These are phyloP conservation scores for Aspergillus sp. DNA, from an alignment of 2,329 filamentous ascomycete species.

Conservation along the genomic window DNA sequence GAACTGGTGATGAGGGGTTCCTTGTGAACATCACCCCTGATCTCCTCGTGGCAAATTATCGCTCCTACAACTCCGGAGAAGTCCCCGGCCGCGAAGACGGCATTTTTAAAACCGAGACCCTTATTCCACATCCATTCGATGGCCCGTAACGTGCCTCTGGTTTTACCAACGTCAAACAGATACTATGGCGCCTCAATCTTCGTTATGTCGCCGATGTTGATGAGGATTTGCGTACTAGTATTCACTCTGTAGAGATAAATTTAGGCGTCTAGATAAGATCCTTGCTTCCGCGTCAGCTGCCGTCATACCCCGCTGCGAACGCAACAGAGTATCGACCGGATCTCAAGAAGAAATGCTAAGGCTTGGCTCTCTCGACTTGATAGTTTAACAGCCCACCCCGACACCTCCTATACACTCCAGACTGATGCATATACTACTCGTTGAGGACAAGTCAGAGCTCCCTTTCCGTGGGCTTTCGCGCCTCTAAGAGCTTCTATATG, in stretches of 20 bases:
- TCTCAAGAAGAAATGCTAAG: neutral
- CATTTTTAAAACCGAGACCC: neutral
- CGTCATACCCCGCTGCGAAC: neutral
- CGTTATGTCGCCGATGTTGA: neutral
- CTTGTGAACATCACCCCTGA: neutral
- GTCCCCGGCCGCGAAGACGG: neutral
- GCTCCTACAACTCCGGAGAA: too few species aligned
- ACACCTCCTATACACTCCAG: neutral
- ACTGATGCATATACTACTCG: neutral
- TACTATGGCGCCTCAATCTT: neutral
- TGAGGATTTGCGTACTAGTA: neutral
- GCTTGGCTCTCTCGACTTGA: neutral
- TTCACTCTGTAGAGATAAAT: neutral
- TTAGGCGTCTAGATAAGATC: neutral
- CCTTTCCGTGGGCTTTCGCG: neutral
- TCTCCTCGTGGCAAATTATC: neutral
- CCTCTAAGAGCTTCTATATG: neutral
- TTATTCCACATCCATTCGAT: neutral
- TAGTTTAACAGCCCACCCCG: neutral
- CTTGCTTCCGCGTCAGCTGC: neutral
- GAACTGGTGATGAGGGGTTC: neutral
- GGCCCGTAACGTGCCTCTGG: neutral
- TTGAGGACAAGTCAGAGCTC: slow-evolving; percentile 1
- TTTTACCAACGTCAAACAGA: neutral
- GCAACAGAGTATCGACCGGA: neutral